Evolutionary conservation across 2,329 filamentous ascomycete genomes (phyloP).

Genomic region (Juglanconis oblonga): DNA sequence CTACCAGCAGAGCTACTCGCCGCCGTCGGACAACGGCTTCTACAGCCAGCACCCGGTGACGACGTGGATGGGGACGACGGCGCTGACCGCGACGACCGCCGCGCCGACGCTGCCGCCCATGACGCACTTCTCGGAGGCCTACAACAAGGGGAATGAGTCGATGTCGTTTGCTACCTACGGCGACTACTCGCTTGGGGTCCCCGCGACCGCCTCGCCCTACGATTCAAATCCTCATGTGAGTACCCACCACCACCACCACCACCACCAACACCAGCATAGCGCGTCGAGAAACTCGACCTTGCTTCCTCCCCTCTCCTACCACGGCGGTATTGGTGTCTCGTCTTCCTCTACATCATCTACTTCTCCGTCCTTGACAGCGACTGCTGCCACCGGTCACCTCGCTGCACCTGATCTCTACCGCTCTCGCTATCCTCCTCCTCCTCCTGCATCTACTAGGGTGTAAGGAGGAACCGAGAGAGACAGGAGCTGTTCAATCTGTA

Average conservation of each 20-base stretch:
- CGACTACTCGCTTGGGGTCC: constrained; percentile 61
- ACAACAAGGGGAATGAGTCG: constrained; percentile 63
- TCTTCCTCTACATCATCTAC: constrained; percentile 12
- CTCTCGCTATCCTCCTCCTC: constrained; percentile 19
- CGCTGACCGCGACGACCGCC: constrained; percentile 45
- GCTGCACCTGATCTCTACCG: constrained; percentile 20
- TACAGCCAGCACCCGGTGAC: constrained; percentile 8
- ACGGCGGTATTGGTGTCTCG: constrained; percentile 12
- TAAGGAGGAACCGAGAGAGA: neutral
- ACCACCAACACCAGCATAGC: constrained; percentile 22
- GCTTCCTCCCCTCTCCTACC: constrained; percentile 23
- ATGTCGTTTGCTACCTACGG: constrained; percentile 65
- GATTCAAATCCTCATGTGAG: constrained; percentile 75
- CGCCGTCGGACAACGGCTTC: constrained; percentile 55
- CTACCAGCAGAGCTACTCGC: constrained; percentile 62
- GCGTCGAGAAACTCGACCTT: constrained; percentile 9
- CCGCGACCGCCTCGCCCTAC: constrained; percentile 62
- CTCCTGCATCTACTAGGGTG: constrained; percentile 3
- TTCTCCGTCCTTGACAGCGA: constrained; percentile 16
- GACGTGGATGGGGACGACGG: constrained; percentile 4
- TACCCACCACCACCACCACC: constrained; percentile 46
- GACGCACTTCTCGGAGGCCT: constrained; percentile 59
- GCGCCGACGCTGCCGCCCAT: constrained; percentile 63
- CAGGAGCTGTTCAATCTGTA: neutral
- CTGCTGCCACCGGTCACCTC: constrained; percentile 15